Evolutionary conservation across 2,329 filamentous ascomycete genomes (phyloP).

Genomic region (Chrysoporthe puriensis): DNA sequence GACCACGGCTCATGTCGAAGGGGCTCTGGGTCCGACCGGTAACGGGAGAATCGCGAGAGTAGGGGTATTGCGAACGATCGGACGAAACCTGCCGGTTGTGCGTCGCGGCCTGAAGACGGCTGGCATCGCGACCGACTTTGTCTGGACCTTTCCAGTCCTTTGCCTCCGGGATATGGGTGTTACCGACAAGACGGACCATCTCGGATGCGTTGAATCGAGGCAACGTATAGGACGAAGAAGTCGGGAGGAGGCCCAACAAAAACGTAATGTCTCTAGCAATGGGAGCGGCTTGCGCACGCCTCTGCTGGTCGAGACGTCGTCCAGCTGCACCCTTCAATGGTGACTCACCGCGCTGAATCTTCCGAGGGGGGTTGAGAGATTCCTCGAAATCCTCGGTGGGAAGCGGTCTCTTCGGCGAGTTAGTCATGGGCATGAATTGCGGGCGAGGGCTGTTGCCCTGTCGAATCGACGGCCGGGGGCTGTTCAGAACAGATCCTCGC

Average conservation of each 20-base stretch:
- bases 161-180: slow-evolving; percentile 67
- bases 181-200: slow-evolving; percentile 74
- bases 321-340: slow-evolving; percentile 90
- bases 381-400: slow-evolving; percentile 74
- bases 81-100: slow-evolving; percentile 33
- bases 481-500: slow-evolving; percentile 49
- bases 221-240: slow-evolving; percentile 71
- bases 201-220: slow-evolving; percentile 70
- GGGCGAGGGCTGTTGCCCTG: slow-evolving; percentile 49
- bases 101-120: slow-evolving; percentile 30
- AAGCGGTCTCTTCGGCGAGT: slow-evolving; percentile 66
- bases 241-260: slow-evolving; percentile 73
- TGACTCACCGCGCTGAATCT: slow-evolving; percentile 86
- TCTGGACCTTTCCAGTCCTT: slow-evolving; percentile 55
- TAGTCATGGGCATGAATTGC: slow-evolving; percentile 51
- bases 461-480: slow-evolving; percentile 42
- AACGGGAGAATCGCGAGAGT: slow-evolving; percentile 32
- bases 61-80: slow-evolving; percentile 32
- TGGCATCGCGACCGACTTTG: slow-evolving; percentile 34
- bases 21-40: slow-evolving; percentile 50
- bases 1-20: slow-evolving; percentile 44
- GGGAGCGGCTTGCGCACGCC: slow-evolving; percentile 65
- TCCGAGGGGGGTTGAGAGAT: slow-evolving; percentile 71
- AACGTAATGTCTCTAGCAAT: slow-evolving; percentile 73
- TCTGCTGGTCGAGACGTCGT: slow-evolving; percentile 79